These are phyloP conservation scores for Diaporthe citrichinensis DNA, from an alignment of 2,329 filamentous ascomycete genomes.

Conservation along the genomic window DNA sequence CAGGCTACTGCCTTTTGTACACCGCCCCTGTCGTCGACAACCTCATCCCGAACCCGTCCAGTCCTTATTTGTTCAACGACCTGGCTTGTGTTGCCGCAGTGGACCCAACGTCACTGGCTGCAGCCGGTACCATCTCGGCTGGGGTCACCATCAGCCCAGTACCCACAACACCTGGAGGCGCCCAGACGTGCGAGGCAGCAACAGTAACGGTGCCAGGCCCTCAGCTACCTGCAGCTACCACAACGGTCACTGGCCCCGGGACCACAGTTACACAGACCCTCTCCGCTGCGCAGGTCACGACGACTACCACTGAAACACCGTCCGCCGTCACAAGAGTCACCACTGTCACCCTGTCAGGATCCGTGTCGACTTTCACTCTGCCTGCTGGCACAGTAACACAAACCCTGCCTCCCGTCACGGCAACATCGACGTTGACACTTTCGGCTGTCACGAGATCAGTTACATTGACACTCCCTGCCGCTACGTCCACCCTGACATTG, in stretches of 20 bases:
- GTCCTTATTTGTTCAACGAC: neutral
- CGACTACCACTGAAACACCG: neutral
- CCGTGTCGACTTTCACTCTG: neutral
- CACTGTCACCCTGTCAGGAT: neutral
- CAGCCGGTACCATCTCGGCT: neutral
- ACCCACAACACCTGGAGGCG: neutral
- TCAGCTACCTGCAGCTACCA: neutral
- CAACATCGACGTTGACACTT: neutral
- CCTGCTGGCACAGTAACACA: neutral
- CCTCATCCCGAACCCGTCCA: neutral
- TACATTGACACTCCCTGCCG: neutral
- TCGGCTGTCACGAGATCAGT: neutral
- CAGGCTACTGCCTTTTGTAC: neutral
- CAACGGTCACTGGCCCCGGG: neutral
- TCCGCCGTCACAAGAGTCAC: neutral
- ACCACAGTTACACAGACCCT: slow-evolving; percentile 4
- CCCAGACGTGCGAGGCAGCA: neutral
- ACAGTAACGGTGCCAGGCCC: neutral
- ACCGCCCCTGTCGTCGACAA: neutral
- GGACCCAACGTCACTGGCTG: neutral
- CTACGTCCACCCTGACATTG: neutral
- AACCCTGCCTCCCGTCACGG: neutral
- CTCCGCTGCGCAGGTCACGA: neutral
- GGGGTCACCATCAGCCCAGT: neutral
- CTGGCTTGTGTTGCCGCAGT: neutral